Evolutionary conservation across 2,329 filamentous ascomycete species (phyloP).

Genomic region (Arthrobotrys musiformis): DNA sequence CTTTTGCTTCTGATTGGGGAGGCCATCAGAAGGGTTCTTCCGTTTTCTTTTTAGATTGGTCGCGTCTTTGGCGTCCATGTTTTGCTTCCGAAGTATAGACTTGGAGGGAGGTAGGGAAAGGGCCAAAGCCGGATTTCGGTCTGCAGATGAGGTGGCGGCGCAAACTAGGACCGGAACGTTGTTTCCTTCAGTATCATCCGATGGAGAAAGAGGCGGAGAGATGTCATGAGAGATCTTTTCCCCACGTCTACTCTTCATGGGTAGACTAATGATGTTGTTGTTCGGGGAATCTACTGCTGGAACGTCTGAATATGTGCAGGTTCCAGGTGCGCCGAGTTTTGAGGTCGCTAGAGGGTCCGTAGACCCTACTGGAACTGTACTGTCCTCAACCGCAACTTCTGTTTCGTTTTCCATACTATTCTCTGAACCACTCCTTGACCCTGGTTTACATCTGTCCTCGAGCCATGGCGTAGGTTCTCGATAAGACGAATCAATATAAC

Average conservation of each 20-base stretch:
- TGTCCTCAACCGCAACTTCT: not conserved
- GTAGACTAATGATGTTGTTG: not conserved
- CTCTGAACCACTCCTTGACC: not conserved
- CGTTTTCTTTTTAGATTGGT: slow-evolving; percentile 24
- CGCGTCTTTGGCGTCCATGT: not conserved
- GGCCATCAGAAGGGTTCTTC: not conserved
- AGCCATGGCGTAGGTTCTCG: not conserved
- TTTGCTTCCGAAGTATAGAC: not conserved
- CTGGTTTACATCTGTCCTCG: too few species aligned
- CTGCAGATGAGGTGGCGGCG: not conserved
- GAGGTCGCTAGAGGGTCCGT: not conserved
- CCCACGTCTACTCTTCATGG: not conserved
- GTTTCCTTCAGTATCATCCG: not conserved
- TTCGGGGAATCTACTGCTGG: not conserved
- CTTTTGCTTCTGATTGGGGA: slow-evolving; percentile 15
- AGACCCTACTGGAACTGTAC: slow-evolving; percentile 8
- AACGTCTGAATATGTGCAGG: not conserved
- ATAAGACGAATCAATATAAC: not conserved
- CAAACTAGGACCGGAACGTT: not conserved
- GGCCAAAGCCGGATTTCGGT: not conserved
- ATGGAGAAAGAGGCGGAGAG: not conserved
- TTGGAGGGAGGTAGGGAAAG: not conserved
- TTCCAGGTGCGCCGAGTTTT: slow-evolving; percentile 13
- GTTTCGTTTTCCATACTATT: not conserved
- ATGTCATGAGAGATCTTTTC: not conserved